Base-by-base conservation (phyloP, 805 yeast species). In the Kluyveromyces wickerhamii region DNA sequence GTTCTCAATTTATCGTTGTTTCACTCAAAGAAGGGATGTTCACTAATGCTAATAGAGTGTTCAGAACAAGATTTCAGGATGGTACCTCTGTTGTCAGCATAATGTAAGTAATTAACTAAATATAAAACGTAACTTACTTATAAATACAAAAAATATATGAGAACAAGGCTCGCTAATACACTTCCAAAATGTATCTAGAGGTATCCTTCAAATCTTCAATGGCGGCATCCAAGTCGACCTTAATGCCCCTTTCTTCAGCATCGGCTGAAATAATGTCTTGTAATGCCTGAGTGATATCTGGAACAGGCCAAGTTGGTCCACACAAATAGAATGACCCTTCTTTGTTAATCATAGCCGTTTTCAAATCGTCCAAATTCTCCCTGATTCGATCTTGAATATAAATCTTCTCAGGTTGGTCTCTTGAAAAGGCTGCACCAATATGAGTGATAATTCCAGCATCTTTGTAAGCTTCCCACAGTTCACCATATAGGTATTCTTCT, bases 221-320 rank as follows among this genome's bases (percentile, higher is more conserved):
- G 32, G 76, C 87, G 52, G 77, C 77, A 31, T 78, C 76, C 45
- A 79, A 70, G 49, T 88, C 94, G 38, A 83, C 66, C 49, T 71
- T 69, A 34, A 68, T 72, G 37, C 92, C 94, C 36, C 66, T 70
- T 44, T 65, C 67, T 34, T 65, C 67, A 17, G 95, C 94, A 44
- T 84, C 95, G 29, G 72, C 71, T 16, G 61, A 60, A 34, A 87
- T 70, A 48, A 89, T 81, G 44, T 85, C 95, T 52, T 81, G 81
- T 47, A 89, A 67, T 50, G 95, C 94, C 28, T 79, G 81, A 35
- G 95, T 83, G 50, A 89, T 83, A 59, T 88, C 96, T 8, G 97
- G 96, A 53, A 89, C 96, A 21, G 97, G 97, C 97, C 97, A 89
- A 2, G 96, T 89, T 27, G 97, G 97, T 43, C 97, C 97, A 76